Conservation (phyloP, 805 yeast species). For the Millerozyma miso region DNA sequence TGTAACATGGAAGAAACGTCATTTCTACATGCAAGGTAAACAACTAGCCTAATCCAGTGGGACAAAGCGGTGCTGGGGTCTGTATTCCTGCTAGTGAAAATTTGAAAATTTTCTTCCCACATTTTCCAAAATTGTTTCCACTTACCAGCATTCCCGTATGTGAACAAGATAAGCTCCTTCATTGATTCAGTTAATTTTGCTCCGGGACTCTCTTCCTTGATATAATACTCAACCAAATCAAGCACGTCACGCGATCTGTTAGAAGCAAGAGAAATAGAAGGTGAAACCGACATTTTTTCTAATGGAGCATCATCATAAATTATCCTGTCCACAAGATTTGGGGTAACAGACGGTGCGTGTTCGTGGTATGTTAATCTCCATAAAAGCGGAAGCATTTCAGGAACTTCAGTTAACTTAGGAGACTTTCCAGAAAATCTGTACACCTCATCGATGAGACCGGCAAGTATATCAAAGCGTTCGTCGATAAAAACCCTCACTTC, state of each 20-base stretch:
- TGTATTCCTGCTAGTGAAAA: constrained; percentile 5
- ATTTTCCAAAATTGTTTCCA: constrained; percentile 38
- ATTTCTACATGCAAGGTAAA: constrained; percentile 26
- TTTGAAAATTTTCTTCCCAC: constrained; percentile 26
- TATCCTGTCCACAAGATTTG: constrained; percentile 20
- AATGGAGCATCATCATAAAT: constrained; percentile 14
- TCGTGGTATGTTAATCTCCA: constrained; percentile 27
- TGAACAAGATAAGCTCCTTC: constrained; percentile 30
- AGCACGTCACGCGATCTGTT: constrained; percentile 28
- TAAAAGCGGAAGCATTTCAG: constrained; percentile 30
- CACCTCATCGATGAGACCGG: constrained; percentile 24
- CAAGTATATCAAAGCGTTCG: constrained; percentile 17
- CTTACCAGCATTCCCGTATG: constrained; percentile 35
- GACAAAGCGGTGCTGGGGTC: background rate
- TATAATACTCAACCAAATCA: constrained; percentile 17
- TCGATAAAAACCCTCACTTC: constrained; percentile 13
- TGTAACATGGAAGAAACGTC: constrained; percentile 20
- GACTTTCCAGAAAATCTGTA: constrained; percentile 21
- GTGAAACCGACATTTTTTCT: constrained; percentile 3
- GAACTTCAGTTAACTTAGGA: constrained; percentile 20
- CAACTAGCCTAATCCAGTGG: constrained; percentile 32
- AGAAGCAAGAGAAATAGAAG: constrained; percentile 16
- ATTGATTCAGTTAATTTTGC: constrained; percentile 15
- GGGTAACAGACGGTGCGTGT: constrained; percentile 15
- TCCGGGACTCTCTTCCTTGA: constrained; percentile 1